A percentile compares a stretch with the other conserved stretches of the same genome.
Evolutionary conservation across 2,329 filamentous ascomycete genomes (phyloP).

Genomic region (Aspergillus aculeatus): DNA sequence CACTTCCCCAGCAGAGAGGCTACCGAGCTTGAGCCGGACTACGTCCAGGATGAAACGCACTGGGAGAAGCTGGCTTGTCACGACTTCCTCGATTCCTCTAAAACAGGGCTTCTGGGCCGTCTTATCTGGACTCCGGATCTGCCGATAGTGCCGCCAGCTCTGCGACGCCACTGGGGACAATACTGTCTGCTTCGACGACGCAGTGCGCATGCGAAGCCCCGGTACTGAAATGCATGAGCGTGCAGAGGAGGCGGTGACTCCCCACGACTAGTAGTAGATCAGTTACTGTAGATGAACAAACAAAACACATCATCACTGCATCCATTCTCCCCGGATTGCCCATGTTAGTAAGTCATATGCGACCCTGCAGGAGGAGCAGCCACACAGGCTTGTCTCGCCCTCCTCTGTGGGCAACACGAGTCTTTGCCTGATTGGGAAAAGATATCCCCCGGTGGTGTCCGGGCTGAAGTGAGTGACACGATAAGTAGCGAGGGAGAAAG

Average conservation of each 20-base stretch:
- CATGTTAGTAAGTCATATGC: slow-evolving; percentile 19
- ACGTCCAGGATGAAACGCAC: slow-evolving; percentile 66
- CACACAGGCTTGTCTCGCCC: background rate
- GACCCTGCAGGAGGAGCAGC: slow-evolving; percentile 3
- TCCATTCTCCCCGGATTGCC: slow-evolving; percentile 6
- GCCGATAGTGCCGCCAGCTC: slow-evolving; percentile 65
- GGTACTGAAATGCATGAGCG: background rate
- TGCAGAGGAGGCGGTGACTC: background rate
- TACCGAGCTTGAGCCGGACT: slow-evolving; percentile 75
- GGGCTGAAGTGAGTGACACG: background rate
- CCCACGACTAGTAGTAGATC: background rate
- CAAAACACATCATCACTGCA: background rate
- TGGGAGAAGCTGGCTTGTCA: slow-evolving; percentile 79
- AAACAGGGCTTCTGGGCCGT: slow-evolving; percentile 71
- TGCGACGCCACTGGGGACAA: slow-evolving; percentile 75
- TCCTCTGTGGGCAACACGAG: slow-evolving; percentile 9
- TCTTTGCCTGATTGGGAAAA: slow-evolving; percentile 39
- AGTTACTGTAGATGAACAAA: background rate
- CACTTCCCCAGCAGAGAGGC: slow-evolving; percentile 63
- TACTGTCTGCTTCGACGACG: slow-evolving; percentile 78
- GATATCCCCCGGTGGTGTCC: slow-evolving; percentile 33
- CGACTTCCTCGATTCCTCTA: slow-evolving; percentile 75
- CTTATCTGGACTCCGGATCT: slow-evolving; percentile 79
- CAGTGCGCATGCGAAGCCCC: slow-evolving; percentile 4
- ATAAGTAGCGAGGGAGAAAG: background rate